These are phyloP conservation scores for Asterionellopsis glacialis DNA, from an alignment of 108 stramenopile species.

Conservation along the genomic window DNA sequence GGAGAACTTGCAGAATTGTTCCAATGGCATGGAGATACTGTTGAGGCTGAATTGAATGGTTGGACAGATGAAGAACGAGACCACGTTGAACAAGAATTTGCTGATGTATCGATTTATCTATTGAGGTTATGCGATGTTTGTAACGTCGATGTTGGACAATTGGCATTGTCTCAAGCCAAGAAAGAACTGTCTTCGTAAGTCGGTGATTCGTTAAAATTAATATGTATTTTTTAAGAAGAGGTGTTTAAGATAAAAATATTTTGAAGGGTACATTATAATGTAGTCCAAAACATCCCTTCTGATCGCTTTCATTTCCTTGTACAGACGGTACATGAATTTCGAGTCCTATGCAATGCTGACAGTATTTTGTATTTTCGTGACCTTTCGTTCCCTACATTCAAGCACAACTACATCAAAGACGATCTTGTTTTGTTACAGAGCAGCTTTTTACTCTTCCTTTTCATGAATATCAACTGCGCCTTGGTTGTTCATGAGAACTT, in stretches of 20 bases:
- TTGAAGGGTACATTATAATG: too few species aligned
- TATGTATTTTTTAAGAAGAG: too few species aligned
- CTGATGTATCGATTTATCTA: conserved; percentile 90
- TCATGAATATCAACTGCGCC: not conserved
- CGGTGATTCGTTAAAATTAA: too few species aligned
- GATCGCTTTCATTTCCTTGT: too few species aligned
- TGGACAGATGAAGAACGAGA: conserved; percentile 39
- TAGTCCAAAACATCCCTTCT: too few species aligned
- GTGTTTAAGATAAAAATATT: too few species aligned
- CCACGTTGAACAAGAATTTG: conserved; percentile 85
- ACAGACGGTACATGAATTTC: too few species aligned
- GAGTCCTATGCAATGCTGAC: too few species aligned
- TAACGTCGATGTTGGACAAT: conserved; percentile 20
- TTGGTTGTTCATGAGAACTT: conserved; percentile 3
- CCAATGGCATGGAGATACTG: conserved; percentile 78
- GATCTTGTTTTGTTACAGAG: not conserved
- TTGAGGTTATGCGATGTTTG: conserved; percentile 74
- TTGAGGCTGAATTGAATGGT: conserved; percentile 3
- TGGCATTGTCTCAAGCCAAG: not conserved
- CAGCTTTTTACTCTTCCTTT: not conserved
- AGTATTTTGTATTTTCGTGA: not conserved
- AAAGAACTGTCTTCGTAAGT: too few species aligned
- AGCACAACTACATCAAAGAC: not conserved
- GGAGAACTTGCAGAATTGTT: conserved; percentile 90
- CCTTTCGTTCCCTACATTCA: not conserved